These are phyloP conservation scores for Cyclospora cayetanensis DNA, from an alignment of 169 alveolate species.

Conservation along the genomic window DNA sequence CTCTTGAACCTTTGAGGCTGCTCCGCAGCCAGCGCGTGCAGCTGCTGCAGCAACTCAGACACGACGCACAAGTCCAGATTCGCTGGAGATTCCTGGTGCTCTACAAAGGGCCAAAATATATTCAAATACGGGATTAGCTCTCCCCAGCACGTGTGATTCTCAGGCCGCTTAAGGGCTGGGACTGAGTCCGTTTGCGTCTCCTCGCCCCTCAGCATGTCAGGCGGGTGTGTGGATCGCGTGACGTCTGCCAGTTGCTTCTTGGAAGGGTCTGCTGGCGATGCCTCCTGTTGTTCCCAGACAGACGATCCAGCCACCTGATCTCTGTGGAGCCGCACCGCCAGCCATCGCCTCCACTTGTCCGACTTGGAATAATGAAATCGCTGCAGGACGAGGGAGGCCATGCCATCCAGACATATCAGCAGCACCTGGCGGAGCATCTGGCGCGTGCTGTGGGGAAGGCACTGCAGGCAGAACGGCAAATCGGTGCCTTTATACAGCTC, in stretches of 20 bases:
- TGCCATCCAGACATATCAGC: slow-evolving; percentile 1
- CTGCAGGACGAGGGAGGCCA: not conserved
- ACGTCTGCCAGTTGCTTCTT: not conserved
- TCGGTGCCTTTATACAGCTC: not conserved
- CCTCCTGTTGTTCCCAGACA: not conserved
- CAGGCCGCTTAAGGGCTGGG: not conserved
- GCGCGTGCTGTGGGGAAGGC: not conserved
- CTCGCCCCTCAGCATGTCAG: not conserved
- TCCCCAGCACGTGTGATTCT: slow-evolving; percentile 16
- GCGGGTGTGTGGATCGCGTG: not conserved
- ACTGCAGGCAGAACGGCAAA: slow-evolving; percentile 2
- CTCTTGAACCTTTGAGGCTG: not conserved
- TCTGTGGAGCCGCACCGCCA: slow-evolving; percentile 3
- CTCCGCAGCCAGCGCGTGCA: not conserved
- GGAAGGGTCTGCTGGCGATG: not conserved
- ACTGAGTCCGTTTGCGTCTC: not conserved
- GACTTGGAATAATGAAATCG: not conserved
- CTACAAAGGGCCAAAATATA: not conserved
- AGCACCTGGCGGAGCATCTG: not conserved
- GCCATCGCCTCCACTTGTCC: slow-evolving; percentile 29
- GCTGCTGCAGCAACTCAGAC: not conserved
- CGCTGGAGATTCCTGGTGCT: not conserved
- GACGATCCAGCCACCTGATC: not conserved
- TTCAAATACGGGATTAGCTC: slow-evolving; percentile 17
- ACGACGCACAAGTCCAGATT: not conserved